Evolutionary conservation across 192 early-diverging fungal species (phyloP).

Genomic region (Coemansia nantahalensis): DNA sequence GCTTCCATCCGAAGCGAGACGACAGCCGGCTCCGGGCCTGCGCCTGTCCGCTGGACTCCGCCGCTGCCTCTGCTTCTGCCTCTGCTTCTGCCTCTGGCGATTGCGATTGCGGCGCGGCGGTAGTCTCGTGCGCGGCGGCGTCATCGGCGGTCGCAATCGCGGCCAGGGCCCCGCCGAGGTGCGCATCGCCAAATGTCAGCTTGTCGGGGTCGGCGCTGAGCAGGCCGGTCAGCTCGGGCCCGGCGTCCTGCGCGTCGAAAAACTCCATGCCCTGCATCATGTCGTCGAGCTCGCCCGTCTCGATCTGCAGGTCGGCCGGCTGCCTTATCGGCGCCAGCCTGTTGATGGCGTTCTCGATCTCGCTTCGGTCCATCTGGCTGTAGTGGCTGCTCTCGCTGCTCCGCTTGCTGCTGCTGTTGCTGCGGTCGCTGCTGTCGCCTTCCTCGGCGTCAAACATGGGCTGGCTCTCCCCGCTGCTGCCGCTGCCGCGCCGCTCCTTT

Average conservation of each 20-base stretch:
- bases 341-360: constrained; percentile 28
- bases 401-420: not conserved
- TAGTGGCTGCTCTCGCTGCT: constrained; percentile 5
- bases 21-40: not conserved
- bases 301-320: not conserved
- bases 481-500: no score
- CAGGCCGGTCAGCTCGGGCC: constrained; percentile 46
- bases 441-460: constrained; percentile 2
- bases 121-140: no score
- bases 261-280: constrained; percentile 49
- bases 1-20: not conserved
- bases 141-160: no score
- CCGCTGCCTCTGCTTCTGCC: not conserved
- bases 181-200: constrained; percentile 24
- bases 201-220: constrained; percentile 35
- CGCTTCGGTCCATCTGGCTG: constrained; percentile 5
- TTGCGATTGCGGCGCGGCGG: no score
- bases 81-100: no score
- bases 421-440: not conserved
- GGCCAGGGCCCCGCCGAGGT: not conserved
- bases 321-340: constrained; percentile 28
- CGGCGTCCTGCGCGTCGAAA: constrained; percentile 15
- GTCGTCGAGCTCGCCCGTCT: constrained; percentile 9
- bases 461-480: not conserved
- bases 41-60: not conserved